These are phyloP conservation scores for Xylaria arbuscula DNA, from an alignment of 2,329 filamentous ascomycete genomes.

Conservation along the genomic window DNA sequence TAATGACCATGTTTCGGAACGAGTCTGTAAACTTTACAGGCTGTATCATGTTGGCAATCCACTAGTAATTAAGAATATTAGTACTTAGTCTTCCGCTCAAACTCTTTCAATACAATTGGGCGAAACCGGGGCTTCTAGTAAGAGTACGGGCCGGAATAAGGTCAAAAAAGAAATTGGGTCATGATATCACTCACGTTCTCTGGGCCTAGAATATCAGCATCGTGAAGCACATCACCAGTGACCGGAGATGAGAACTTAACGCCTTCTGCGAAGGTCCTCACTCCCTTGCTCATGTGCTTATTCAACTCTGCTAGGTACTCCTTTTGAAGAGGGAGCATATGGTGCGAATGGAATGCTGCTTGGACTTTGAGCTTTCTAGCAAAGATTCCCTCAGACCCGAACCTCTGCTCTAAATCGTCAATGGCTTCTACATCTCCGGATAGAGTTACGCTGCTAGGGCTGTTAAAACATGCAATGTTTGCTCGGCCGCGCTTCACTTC, in stretches of 20 bases:
- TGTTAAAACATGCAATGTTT: conserved; percentile 37
- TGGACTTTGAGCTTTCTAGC: conserved; percentile 34
- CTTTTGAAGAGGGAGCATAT: conserved; percentile 29
- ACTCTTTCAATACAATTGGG: not conserved
- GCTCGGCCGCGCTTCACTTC: conserved; percentile 12
- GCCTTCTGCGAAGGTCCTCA: conserved; percentile 5
- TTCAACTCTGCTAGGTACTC: conserved; percentile 21
- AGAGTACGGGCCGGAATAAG: not conserved
- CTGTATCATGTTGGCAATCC: conserved; percentile 42
- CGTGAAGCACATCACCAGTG: conserved; percentile 19
- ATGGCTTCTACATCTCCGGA: conserved; percentile 35
- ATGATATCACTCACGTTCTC: conserved; percentile 17
- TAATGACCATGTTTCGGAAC: conserved; percentile 37
- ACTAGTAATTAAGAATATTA: conserved; percentile 1
- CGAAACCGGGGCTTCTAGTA: not conserved
- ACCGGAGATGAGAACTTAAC: conserved; percentile 28
- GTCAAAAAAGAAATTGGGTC: not conserved
- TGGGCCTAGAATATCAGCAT: conserved; percentile 1
- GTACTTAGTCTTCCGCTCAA: not conserved
- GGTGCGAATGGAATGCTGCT: conserved; percentile 36
- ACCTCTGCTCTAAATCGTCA: conserved; percentile 15
- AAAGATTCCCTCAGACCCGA: conserved; percentile 31
- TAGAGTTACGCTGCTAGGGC: conserved; percentile 36
- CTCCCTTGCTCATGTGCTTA: conserved; percentile 3
- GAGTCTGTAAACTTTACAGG: conserved; percentile 45